Evolutionary conservation across 306 rosid genomes (phyloP).

Genomic region (Corylus avellana): DNA sequence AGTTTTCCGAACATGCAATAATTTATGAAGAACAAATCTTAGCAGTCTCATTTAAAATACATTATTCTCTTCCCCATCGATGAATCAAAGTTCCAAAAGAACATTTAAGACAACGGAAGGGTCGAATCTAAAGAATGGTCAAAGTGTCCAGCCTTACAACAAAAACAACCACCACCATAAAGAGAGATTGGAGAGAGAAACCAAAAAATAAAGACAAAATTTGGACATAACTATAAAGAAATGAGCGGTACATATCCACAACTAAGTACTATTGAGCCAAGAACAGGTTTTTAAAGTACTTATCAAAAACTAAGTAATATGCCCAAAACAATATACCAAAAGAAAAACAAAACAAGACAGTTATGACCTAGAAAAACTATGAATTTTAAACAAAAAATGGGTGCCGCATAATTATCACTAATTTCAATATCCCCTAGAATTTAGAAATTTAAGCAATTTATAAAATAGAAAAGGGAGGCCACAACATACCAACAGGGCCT

Average conservation of each 20-base stretch:
- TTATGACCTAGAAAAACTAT: neutral
- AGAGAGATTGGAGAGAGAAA: too few relatives aligned
- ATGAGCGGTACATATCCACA: too few relatives aligned
- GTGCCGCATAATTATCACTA: neutral
- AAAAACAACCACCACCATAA: too few relatives aligned
- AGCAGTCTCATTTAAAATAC: neutral
- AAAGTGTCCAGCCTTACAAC: too few relatives aligned
- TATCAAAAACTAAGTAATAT: neutral
- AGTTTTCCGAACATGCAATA: neutral
- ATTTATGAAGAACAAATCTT: neutral
- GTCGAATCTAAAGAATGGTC: neutral
- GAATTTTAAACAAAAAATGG: neutral
- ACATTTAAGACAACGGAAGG: neutral
- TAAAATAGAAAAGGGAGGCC: neutral
- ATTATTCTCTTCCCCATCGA: neutral
- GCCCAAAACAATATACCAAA: neutral
- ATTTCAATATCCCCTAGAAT: neutral
- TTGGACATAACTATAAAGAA: too few relatives aligned
- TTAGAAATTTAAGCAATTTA: too few relatives aligned
- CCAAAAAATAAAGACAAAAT: too few relatives aligned
- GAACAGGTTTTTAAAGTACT: too few relatives aligned
- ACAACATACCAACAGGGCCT: conserved; percentile 56
- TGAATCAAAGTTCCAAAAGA: neutral
- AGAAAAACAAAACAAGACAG: neutral
- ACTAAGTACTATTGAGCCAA: too few relatives aligned